These are phyloP conservation scores for Salix koriyanagi DNA, from an alignment of 345 rosid genomes.

Conservation along the genomic window DNA sequence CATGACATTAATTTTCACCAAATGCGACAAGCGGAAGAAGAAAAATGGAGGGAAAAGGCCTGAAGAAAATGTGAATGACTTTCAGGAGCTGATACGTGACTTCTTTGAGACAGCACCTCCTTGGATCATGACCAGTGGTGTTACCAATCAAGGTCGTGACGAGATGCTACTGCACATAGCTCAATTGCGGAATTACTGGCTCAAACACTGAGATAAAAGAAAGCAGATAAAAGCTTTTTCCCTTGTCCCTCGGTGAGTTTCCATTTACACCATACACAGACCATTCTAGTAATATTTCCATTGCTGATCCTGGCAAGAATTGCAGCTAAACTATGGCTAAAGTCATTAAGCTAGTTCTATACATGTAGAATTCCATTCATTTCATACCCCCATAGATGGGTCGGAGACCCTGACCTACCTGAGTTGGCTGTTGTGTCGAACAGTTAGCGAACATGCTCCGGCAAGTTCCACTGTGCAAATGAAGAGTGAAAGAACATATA, in stretches of 20 bases:
- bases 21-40: constrained; percentile 92
- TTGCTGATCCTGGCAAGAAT: background rate
- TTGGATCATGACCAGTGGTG: constrained; percentile 98
- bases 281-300: background rate
- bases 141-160: constrained; percentile 92
- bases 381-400: background rate
- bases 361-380: background rate
- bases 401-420: background rate
- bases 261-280: background rate
- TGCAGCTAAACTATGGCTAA: background rate
- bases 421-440: background rate
- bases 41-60: constrained; percentile 89
- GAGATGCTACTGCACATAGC: constrained; percentile 95
- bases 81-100: constrained; percentile 71
- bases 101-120: constrained; percentile 85
- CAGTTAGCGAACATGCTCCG: background rate
- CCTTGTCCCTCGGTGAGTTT: background rate
- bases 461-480: background rate
- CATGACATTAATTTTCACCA: constrained; percentile 89
- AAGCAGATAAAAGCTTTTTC: background rate
- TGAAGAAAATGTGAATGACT: constrained; percentile 67
- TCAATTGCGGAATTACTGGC: constrained; percentile 93
- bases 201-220: constrained; percentile 46
- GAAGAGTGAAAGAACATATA: background rate
- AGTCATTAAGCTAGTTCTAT: background rate